A percentile compares a stretch with the other conserved stretches of the same genome.
These are phyloP conservation scores for Erodium texanum DNA, from an alignment of 441 rosid species.

Conservation along the genomic window DNA sequence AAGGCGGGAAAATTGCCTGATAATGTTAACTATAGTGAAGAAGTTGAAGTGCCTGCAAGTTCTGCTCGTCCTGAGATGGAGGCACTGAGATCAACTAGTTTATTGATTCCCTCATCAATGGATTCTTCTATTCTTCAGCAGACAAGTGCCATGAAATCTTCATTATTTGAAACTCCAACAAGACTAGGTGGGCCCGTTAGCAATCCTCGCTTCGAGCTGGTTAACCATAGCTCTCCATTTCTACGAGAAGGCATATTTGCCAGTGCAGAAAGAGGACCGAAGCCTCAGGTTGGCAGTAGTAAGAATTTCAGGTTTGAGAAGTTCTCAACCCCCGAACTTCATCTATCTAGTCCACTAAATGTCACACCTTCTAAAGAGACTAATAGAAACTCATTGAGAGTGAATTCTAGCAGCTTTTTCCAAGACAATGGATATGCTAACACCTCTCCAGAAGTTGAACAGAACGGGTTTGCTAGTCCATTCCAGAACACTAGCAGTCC, in stretches of 20 bases:
- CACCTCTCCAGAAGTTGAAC: no score
- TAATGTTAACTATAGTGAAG: slow-evolving; percentile 27
- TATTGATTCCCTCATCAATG: slow-evolving; percentile 28
- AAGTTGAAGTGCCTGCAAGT: slow-evolving; percentile 31
- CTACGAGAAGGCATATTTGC: slow-evolving; percentile 36
- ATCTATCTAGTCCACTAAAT: slow-evolving; percentile 21
- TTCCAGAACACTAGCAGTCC: not conserved
- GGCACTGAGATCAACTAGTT: slow-evolving; percentile 27
- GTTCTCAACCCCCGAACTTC: slow-evolving; percentile 28
- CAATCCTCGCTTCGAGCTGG: slow-evolving; percentile 22
- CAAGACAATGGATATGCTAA: no score
- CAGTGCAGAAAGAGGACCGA: slow-evolving; percentile 32
- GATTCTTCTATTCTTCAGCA: slow-evolving; percentile 32
- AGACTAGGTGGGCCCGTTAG: slow-evolving; percentile 22
- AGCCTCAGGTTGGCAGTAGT: slow-evolving; percentile 24
- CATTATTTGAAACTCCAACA: slow-evolving; percentile 37
- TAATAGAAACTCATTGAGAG: no score
- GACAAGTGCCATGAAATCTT: slow-evolving; percentile 22
- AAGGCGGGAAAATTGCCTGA: slow-evolving; percentile 43
- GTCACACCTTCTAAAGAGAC: slow-evolving; percentile 36
- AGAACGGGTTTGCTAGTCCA: slow-evolving; percentile 41
- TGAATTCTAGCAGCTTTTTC: no score
- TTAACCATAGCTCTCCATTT: slow-evolving; percentile 27
- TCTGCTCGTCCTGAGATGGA: slow-evolving; percentile 27
- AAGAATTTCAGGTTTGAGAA: slow-evolving; percentile 28